Evolutionary conservation across 805 yeast species (phyloP).

Genomic region (Blastobotrys mokoenaii): DNA sequence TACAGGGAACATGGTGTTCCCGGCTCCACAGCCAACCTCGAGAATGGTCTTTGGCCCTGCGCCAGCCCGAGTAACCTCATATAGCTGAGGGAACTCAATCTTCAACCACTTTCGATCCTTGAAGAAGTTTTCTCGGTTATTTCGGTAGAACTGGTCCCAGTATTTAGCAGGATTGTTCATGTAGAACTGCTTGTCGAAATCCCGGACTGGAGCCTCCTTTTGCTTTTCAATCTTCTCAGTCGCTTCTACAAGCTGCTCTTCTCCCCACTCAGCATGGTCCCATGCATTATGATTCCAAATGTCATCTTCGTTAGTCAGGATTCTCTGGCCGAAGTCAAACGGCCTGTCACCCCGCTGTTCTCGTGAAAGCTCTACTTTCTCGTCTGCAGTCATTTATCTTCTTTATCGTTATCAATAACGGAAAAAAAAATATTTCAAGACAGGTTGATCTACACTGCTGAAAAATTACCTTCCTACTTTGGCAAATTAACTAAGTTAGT

Average conservation of each 20-base stretch:
- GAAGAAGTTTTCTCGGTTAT: slow-evolving; percentile 88
- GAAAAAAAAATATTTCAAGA: background rate
- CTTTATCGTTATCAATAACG: background rate
- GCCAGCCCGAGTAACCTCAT: slow-evolving; percentile 65
- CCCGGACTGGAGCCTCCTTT: slow-evolving; percentile 74
- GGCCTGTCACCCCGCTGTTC: slow-evolving; percentile 71
- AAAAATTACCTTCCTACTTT: too few relatives aligned
- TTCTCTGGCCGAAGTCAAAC: slow-evolving; percentile 85
- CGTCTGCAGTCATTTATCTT: background rate
- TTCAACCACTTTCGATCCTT: slow-evolving; percentile 95
- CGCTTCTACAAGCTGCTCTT: slow-evolving; percentile 73
- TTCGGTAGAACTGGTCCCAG: slow-evolving; percentile 91
- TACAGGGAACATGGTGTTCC: slow-evolving; percentile 91
- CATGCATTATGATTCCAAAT: slow-evolving; percentile 93
- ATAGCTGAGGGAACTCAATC: slow-evolving; percentile 83
- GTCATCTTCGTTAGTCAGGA: slow-evolving; percentile 53
- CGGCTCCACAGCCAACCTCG: slow-evolving; percentile 98
- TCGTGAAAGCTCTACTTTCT: slow-evolving; percentile 8
- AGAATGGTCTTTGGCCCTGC: slow-evolving; percentile 66
- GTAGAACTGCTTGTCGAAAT: slow-evolving; percentile 67
- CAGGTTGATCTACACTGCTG: too few relatives aligned
- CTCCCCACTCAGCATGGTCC: slow-evolving; percentile 98
- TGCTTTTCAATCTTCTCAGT: slow-evolving; percentile 67
- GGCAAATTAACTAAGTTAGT: too few relatives aligned
- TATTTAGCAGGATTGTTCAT: slow-evolving; percentile 84